Percentiles rank a stretch among this genome's conserved stretches.
phyloP scores from a whole-genome alignment of 345 rosid species.

The rapeseed (Brassica napus) region Da-Ae NC_063444.1:50008001-50008500 shows the following conservation, averaged over 20 bases:
- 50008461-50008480: constrained; percentile 50
- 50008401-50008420: constrained; percentile 85
- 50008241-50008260: constrained; percentile 12
- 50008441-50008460: constrained; percentile 54
- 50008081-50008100: no score
- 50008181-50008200: constrained; percentile 1
- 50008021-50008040: no score
- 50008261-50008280: constrained; percentile 48
- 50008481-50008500: constrained; percentile 77
- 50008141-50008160: no score
- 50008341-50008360: constrained; percentile 65
- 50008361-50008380: constrained; percentile 52
- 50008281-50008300: constrained; percentile 35
- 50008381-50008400: constrained; percentile 61
- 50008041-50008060: no score
- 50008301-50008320: constrained; percentile 45
- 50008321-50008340: constrained; percentile 81
- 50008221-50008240: not conserved
- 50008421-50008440: constrained; percentile 64
- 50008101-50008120: no score
- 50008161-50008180: no score
- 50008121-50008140: no score
- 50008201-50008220: constrained; percentile 5
- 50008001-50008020: not conserved
- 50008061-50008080: no score